These are phyloP conservation scores for Aspergillus persii DNA, from an alignment of 2,329 filamentous ascomycete species.

Conservation along the genomic window DNA sequence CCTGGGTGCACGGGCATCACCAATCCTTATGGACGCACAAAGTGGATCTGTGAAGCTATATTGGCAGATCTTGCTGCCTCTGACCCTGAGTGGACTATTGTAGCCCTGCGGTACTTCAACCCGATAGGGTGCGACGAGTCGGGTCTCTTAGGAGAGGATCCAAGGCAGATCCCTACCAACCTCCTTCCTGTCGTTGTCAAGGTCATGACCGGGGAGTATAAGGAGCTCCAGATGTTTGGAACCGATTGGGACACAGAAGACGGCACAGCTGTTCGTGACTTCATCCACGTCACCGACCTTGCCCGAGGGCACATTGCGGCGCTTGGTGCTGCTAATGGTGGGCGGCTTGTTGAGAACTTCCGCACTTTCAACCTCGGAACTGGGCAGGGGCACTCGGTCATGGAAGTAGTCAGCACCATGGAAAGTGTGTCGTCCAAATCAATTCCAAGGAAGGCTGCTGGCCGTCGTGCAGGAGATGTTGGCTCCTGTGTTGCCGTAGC, in stretches of 20 bases:
- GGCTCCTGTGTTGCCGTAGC: slow-evolving; percentile 40
- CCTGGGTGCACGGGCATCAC: slow-evolving; percentile 58
- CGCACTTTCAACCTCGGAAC: slow-evolving; percentile 43
- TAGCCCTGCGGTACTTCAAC: slow-evolving; percentile 66
- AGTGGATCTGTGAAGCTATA: slow-evolving; percentile 67
- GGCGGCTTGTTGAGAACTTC: slow-evolving; percentile 39
- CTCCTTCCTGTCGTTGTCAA: slow-evolving; percentile 64
- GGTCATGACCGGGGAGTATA: slow-evolving; percentile 56
- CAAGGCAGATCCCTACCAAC: slow-evolving; percentile 60
- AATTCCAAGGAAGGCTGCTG: slow-evolving; percentile 33
- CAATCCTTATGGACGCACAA: slow-evolving; percentile 65
- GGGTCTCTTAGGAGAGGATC: slow-evolving; percentile 63
- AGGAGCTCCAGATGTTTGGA: slow-evolving; percentile 61
- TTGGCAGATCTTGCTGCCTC: slow-evolving; percentile 60
- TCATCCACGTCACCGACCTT: slow-evolving; percentile 66
- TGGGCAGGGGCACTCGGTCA: slow-evolving; percentile 38
- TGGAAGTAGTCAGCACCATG: slow-evolving; percentile 40
- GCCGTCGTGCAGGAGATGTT: slow-evolving; percentile 38
- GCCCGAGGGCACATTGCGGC: slow-evolving; percentile 63
- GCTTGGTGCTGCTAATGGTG: slow-evolving; percentile 39
- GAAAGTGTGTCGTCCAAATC: slow-evolving; percentile 34
- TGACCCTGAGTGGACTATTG: slow-evolving; percentile 62
- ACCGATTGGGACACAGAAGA: slow-evolving; percentile 65
- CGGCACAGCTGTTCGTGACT: slow-evolving; percentile 65
- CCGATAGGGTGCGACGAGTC: slow-evolving; percentile 65